Conservation (phyloP, 2,329 filamentous ascomycete species). For the Phaeosphaeriaceae sp. region DNA sequence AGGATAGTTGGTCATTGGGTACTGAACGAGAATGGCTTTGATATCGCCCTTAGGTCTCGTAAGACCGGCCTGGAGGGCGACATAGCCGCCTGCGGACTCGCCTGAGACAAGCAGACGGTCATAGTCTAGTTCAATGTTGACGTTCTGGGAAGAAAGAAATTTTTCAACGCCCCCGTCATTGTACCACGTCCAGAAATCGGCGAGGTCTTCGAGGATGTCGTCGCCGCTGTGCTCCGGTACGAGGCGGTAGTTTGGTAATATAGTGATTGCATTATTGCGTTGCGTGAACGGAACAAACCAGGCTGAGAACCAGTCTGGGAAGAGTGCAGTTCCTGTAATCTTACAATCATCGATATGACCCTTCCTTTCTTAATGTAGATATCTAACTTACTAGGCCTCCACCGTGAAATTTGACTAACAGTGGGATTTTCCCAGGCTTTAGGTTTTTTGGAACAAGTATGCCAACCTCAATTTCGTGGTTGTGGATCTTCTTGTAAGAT, state of each 20-base stretch:
- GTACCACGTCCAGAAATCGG: slow-evolving; percentile 59
- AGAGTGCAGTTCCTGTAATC: slow-evolving; percentile 36
- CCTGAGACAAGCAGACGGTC: slow-evolving; percentile 38
- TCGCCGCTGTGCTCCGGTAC: slow-evolving; percentile 56
- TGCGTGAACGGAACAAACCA: slow-evolving; percentile 50
- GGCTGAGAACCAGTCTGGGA: slow-evolving; percentile 36
- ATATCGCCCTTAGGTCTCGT: slow-evolving; percentile 25
- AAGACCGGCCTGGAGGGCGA: slow-evolving; percentile 43
- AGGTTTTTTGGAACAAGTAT: slow-evolving; percentile 50
- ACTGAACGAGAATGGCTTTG: slow-evolving; percentile 33
- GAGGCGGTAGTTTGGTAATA: slow-evolving; percentile 59
- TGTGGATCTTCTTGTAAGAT: slow-evolving; percentile 50
- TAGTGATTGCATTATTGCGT: slow-evolving; percentile 51
- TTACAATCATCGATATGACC: slow-evolving; percentile 3
- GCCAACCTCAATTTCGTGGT: slow-evolving; percentile 46
- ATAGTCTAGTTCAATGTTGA: slow-evolving; percentile 30
- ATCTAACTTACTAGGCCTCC: slow-evolving; percentile 49
- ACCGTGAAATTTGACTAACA: slow-evolving; percentile 55
- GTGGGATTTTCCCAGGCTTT: slow-evolving; percentile 44
- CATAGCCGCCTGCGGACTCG: slow-evolving; percentile 49
- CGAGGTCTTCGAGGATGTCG: slow-evolving; percentile 57
- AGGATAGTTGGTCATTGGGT: slow-evolving; percentile 37
- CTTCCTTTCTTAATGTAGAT: not conserved
- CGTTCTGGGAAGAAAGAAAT: slow-evolving; percentile 18
- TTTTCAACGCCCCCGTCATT: slow-evolving; percentile 8